A percentile compares a stretch with the other conserved stretches of the same genome.
Evolutionary conservation across 805 yeast species (phyloP).

Genomic region (Yarrowia sp.): DNA sequence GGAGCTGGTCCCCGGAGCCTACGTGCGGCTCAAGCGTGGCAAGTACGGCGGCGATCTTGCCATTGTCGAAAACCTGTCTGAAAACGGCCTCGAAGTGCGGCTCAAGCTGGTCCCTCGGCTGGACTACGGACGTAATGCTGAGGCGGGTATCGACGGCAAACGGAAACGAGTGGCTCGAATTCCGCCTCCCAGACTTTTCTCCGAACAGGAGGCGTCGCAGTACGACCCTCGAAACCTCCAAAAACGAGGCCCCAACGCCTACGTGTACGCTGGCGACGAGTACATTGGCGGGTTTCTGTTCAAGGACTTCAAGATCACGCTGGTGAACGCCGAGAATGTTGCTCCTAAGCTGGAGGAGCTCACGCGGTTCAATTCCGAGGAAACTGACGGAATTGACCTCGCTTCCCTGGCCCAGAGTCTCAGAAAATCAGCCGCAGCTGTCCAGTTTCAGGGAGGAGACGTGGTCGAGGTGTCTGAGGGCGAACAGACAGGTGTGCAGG

Average conservation of each 20-base stretch:
- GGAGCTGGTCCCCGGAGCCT: constrained; percentile 87
- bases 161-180: constrained; percentile 57
- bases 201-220: constrained; percentile 86
- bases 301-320: constrained; percentile 85
- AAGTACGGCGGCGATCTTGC: constrained; percentile 93
- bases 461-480: constrained; percentile 90
- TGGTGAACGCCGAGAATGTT: constrained; percentile 76
- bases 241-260: constrained; percentile 64
- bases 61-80: constrained; percentile 88
- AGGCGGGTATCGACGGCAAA: constrained; percentile 59
- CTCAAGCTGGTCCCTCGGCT: constrained; percentile 91
- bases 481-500: constrained; percentile 89
- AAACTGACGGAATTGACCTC: constrained; percentile 87
- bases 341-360: constrained; percentile 89
- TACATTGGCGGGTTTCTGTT: constrained; percentile 85
- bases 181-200: constrained; percentile 86
- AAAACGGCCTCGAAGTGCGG: constrained; percentile 94
- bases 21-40: constrained; percentile 89
- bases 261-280: constrained; percentile 83
- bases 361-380: constrained; percentile 75
- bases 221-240: constrained; percentile 74
- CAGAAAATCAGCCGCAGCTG: constrained; percentile 64
- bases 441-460: constrained; percentile 89
- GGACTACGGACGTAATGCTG: constrained; percentile 74
- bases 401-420: constrained; percentile 86